Evolutionary conservation across 768 basidiomycete species (phyloP).

Genomic region (Glaciozyma martinii): DNA sequence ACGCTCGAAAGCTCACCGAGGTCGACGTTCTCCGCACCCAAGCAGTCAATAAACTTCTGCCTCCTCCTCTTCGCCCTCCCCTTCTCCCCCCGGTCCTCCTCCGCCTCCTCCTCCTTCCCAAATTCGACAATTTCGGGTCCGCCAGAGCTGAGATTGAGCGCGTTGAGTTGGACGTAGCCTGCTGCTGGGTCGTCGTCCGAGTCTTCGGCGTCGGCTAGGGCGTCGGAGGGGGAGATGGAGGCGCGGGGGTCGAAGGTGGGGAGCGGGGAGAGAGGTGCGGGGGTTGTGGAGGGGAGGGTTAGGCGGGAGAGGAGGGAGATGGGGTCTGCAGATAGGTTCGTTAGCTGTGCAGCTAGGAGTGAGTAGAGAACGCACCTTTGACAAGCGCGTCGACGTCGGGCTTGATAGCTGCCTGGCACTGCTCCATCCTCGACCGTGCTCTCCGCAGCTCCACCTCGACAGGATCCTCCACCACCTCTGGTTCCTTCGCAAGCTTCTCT

Average conservation of each 20-base stretch:
- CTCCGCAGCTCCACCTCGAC: not conserved
- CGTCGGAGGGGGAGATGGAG: not conserved
- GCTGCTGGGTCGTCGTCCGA: slow-evolving; percentile 4
- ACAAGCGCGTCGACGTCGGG: slow-evolving; percentile 66
- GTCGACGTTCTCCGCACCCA: slow-evolving; percentile 67
- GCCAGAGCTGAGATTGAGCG: slow-evolving; percentile 1
- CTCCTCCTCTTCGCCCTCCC: slow-evolving; percentile 16
- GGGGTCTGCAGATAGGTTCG: slow-evolving; percentile 26
- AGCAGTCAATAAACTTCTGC: slow-evolving; percentile 66
- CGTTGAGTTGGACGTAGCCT: slow-evolving; percentile 21
- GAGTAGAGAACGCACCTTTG: slow-evolving; percentile 50
- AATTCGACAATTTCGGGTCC: slow-evolving; percentile 15
- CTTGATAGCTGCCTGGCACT: slow-evolving; percentile 46
- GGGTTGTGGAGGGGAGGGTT: slow-evolving; percentile 48
- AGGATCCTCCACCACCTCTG: not conserved
- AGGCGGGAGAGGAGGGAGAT: slow-evolving; percentile 30
- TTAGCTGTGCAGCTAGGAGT: slow-evolving; percentile 5
- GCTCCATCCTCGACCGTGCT: not conserved
- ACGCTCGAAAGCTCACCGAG: slow-evolving; percentile 51
- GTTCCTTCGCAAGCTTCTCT: not conserved
- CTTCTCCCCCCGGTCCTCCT: slow-evolving; percentile 15
- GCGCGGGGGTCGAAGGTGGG: not conserved
- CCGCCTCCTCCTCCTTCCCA: slow-evolving; percentile 2
- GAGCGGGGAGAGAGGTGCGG: slow-evolving; percentile 48
- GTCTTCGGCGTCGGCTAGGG: not conserved